A percentile compares a stretch with the other conserved stretches of the same genome.
Conservation (phyloP, 164 flowering plant genomes). For the Nymphaea thermarum region DNA sequence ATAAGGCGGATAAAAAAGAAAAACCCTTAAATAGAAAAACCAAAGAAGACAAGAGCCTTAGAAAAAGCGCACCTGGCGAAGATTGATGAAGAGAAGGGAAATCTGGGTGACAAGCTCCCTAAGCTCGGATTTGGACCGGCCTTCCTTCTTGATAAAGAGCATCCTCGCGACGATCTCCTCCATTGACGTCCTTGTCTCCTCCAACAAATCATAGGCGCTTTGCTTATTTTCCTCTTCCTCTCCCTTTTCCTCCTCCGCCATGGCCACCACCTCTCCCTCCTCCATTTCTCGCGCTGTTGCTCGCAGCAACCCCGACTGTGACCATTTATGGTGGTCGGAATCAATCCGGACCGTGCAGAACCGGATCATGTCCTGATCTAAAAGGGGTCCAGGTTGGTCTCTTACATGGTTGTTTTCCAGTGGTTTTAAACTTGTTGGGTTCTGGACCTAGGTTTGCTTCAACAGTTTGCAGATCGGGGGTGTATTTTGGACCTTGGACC, state of each 20-base stretch:
- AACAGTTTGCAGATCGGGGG: no score
- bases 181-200: slow-evolving; percentile 38
- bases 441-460: no score
- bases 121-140: slow-evolving; percentile 48
- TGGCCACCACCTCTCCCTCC: slow-evolving; percentile 4
- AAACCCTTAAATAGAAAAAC: neutral
- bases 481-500: no score
- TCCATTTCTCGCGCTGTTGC: neutral
- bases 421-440: no score
- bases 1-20: neutral
- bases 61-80: slow-evolving; percentile 57
- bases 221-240: slow-evolving; percentile 9
- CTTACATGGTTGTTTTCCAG: no score
- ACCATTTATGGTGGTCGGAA: no score
- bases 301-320: no score
- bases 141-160: slow-evolving; percentile 56
- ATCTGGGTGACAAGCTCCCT: slow-evolving; percentile 69
- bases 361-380: no score
- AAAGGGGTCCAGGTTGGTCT: no score
- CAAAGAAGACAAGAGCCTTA: neutral
- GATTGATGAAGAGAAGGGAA: slow-evolving; percentile 69
- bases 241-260: neutral
- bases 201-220: slow-evolving; percentile 46
- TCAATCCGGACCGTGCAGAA: no score
- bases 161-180: slow-evolving; percentile 82